phyloP scores from a whole-genome alignment of 441 rosid species.

The Mallotus repandus region DNA sequence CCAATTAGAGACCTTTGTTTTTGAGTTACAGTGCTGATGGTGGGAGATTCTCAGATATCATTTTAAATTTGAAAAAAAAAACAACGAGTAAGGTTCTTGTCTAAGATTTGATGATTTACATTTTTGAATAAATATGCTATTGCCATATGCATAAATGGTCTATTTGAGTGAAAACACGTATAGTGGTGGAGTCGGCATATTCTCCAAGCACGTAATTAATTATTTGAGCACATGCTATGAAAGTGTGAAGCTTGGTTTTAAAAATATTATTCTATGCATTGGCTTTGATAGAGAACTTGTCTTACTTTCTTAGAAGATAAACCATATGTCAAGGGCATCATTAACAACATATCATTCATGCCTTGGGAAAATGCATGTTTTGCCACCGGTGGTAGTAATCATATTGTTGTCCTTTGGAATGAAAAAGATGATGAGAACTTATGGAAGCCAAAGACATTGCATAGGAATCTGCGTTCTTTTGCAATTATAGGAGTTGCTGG shows the following conservation, averaged over 20 bases:
- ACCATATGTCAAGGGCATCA: conserved; percentile 85
- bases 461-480: conserved; percentile 75
- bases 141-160: background rate
- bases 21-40: conserved; percentile 68
- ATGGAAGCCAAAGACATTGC: conserved; percentile 78
- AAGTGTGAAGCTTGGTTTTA: background rate
- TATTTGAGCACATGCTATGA: background rate
- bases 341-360: conserved; percentile 74
- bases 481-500: conserved; percentile 97
- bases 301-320: conserved; percentile 66
- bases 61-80: conserved; percentile 61
- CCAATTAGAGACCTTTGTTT: conserved; percentile 52
- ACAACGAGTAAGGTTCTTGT: conserved; percentile 51
- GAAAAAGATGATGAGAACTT: conserved; percentile 53
- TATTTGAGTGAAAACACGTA: conserved; percentile 4
- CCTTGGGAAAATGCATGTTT: conserved; percentile 77
- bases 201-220: background rate
- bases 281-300: conserved; percentile 53
- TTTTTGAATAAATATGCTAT: conserved; percentile 5
- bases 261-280: conserved; percentile 9
- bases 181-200: background rate
- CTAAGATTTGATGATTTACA: background rate
- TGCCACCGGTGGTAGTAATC: conserved; percentile 90
- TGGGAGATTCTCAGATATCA: conserved; percentile 81
- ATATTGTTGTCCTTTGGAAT: conserved; percentile 76